Percentiles rank a stretch among this genome's conserved stretches.
These are phyloP conservation scores for Thraustochytrium sp. DNA, from an alignment of 352 stramenopile species.

Conservation along the genomic window DNA sequence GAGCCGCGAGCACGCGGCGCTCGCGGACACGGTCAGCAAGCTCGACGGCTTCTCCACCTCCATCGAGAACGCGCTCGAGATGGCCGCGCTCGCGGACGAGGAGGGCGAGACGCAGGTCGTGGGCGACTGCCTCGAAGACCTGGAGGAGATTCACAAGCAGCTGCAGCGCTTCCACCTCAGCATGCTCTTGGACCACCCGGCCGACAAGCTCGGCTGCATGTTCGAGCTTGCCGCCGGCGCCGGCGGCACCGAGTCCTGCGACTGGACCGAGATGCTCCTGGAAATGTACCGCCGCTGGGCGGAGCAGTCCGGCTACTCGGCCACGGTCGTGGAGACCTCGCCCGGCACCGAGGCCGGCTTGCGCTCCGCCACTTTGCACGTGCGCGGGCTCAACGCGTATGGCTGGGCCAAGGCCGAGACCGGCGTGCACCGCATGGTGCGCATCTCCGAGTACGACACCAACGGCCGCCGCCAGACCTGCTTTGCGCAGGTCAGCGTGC, in stretches of 20 bases:
- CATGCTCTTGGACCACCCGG: constrained; percentile 20
- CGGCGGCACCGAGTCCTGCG: constrained; percentile 87
- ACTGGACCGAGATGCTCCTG: constrained; percentile 90
- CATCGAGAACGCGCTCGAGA: neutral
- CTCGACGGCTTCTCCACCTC: neutral
- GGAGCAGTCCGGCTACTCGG: neutral
- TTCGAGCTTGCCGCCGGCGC: constrained; percentile 56
- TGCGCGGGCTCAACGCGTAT: constrained; percentile 31
- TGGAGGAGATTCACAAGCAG: neutral
- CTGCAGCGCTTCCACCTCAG: constrained; percentile 11
- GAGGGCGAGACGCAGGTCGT: constrained; percentile 16
- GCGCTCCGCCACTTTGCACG: neutral
- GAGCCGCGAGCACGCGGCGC: neutral
- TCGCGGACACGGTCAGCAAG: neutral
- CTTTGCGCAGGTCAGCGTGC: constrained; percentile 46
- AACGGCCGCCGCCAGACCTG: constrained; percentile 46
- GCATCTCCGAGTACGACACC: constrained; percentile 49
- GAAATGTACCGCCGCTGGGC: constrained; percentile 86
- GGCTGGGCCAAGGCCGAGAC: constrained; percentile 59
- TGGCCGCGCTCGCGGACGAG: neutral
- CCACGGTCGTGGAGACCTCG: neutral
- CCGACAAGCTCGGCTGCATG: constrained; percentile 2
- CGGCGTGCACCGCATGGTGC: constrained; percentile 48
- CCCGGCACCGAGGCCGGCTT: constrained; percentile 36
- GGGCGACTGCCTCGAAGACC: neutral